Evolutionary conservation across 225 moss, liverwort and hornwort species (phyloP), one percentile per base, ranked within the genome.

Genomic region (Anthoceros angustus): DNA sequence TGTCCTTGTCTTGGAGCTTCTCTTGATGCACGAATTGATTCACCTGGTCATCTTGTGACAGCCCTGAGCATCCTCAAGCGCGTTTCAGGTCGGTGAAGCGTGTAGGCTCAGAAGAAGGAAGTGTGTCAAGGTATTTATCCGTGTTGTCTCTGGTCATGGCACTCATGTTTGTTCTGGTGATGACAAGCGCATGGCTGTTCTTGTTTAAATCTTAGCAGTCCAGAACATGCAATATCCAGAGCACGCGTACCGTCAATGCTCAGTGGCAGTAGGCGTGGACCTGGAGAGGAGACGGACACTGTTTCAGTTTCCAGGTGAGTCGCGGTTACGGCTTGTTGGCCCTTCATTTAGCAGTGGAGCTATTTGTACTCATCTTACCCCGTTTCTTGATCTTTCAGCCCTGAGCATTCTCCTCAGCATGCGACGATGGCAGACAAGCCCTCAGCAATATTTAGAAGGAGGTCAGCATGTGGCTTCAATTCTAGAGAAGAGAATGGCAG

Each of bases 51-150:
- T 43, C 41, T 72, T 23, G 67, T 48, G 24, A 77, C 78, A 90
- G 94, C 73, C 90, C 90, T 66, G 94, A 94, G 75, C 90, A 90
- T 75, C 75, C 84, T 41, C 93, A 90, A 86, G 87, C 86, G 73
- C 80, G 84, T 63, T 75, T 94, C 64, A 79, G 84, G 68, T 79
- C 83, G 14, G 73, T 84, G 46, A 84, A 86, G 80, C 90, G 87
- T 68, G 81, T 94, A 23, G 86, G 87, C 67, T 85, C 86, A 66
- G 87, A 90, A 72, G 90, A 83, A 62, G 90, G 90, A 74, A 90
- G 81, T 73, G 76, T 87, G 70, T 85, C 94, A 71, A 94, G 94
- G 87, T 87, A 65, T 23, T 55, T 55, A 32, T 32, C 32, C 32
- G 2, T 78, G 74, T 41, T 42, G 60, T 70, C 41, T 63, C 42